Percentiles rank a stretch among this genome's conserved stretches.
phyloP scores from a whole-genome alignment of 2,329 filamentous ascomycete genomes.

The Cyphellophora europaea region DNA sequence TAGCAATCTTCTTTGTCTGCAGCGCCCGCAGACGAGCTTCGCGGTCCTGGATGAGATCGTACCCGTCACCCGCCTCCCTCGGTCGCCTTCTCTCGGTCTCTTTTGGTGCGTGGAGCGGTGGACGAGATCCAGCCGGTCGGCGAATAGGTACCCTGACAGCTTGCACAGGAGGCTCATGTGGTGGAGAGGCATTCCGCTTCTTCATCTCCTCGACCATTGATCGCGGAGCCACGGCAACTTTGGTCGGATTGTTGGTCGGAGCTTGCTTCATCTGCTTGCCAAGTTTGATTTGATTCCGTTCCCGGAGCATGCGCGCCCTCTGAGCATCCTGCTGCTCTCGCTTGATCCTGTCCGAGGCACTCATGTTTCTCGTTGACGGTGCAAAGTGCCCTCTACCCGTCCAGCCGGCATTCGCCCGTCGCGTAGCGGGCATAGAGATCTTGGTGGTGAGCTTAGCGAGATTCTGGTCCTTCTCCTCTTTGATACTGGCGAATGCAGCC shows the following conservation, averaged over 20 bases:
- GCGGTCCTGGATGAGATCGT: conserved; percentile 19
- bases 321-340: conserved; percentile 47
- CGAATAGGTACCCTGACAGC: conserved; percentile 4
- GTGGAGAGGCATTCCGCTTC: conserved; percentile 1
- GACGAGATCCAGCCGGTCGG: not conserved
- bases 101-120: conserved; percentile 7
- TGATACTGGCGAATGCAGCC: conserved; percentile 47
- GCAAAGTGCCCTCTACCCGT: not conserved
- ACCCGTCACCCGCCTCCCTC: conserved; percentile 5
- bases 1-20: too few species aligned
- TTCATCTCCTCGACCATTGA: conserved; percentile 29
- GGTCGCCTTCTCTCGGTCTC: not conserved
- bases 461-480: conserved; percentile 49
- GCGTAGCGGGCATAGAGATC: conserved; percentile 34
- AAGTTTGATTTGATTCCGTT: conserved; percentile 23
- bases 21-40: conserved; percentile 25
- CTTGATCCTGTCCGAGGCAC: conserved; percentile 45
- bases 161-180: not conserved
- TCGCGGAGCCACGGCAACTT: conserved; percentile 23
- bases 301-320: conserved; percentile 21
- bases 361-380: conserved; percentile 8
- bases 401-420: not conserved
- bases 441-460: conserved; percentile 47
- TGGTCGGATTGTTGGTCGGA: conserved; percentile 20
- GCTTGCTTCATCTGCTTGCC: conserved; percentile 30